These are phyloP conservation scores for Candida boleticola DNA, from an alignment of 805 yeast species.

Conservation along the genomic window DNA sequence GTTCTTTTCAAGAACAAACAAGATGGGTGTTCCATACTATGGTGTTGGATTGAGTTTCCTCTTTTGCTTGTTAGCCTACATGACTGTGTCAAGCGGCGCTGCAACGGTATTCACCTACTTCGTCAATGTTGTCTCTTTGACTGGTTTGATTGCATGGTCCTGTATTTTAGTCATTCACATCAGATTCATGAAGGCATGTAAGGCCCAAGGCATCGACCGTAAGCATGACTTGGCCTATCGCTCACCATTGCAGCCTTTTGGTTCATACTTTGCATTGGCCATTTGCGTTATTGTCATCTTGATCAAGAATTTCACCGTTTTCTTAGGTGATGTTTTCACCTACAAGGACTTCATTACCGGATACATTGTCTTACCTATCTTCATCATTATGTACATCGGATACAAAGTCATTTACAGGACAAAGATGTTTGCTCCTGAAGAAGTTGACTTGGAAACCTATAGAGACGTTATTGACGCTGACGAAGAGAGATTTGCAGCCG, in stretches of 20 bases:
- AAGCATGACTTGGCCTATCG: constrained; percentile 49
- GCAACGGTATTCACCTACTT: constrained; percentile 62
- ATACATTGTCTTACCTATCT: constrained; percentile 72
- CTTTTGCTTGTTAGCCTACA: constrained; percentile 67
- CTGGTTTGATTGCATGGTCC: constrained; percentile 74
- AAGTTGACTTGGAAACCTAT: constrained; percentile 60
- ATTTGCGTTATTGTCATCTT: constrained; percentile 55
- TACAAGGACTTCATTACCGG: constrained; percentile 74
- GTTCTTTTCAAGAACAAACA: constrained; percentile 57
- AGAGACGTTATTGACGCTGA: constrained; percentile 56
- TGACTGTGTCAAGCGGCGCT: constrained; percentile 61
- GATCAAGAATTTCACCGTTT: constrained; percentile 71
- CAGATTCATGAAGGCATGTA: constrained; percentile 61
- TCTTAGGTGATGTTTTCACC: constrained; percentile 54
- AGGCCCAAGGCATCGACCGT: constrained; percentile 65
- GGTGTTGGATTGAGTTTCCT: constrained; percentile 49
- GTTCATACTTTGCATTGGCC: constrained; percentile 55
- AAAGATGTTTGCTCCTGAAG: constrained; percentile 47
- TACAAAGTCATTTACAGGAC: constrained; percentile 58
- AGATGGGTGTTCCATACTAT: constrained; percentile 67
- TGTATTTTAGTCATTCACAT: constrained; percentile 68
- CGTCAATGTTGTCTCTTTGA: constrained; percentile 73
- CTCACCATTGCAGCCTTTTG: constrained; percentile 72
- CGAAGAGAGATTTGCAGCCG: constrained; percentile 39
- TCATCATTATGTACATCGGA: constrained; percentile 51